phyloP scores from a whole-genome alignment of 768 basidiomycete species.

The Rhodocollybia butyracea region DNA sequence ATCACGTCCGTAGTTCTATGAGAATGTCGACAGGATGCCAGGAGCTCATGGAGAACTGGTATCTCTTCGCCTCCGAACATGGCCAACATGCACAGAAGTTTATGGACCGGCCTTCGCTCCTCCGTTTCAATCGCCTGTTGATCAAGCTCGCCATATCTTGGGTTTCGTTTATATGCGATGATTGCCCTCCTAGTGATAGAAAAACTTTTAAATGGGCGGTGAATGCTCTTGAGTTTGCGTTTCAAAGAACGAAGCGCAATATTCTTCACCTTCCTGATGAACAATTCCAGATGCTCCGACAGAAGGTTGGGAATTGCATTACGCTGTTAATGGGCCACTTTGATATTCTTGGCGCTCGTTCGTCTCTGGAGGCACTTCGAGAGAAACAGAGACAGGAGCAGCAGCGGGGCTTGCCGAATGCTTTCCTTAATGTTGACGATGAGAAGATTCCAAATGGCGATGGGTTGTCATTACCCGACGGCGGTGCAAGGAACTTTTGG shows the following conservation, averaged over 20 bases:
- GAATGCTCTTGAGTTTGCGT: constrained; percentile 89
- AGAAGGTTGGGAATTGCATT: constrained; percentile 95
- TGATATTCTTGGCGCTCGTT: constrained; percentile 94
- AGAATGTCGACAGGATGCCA: constrained; percentile 62
- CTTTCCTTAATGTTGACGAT: constrained; percentile 47
- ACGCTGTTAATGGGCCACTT: constrained; percentile 96
- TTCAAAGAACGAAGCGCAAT: constrained; percentile 82
- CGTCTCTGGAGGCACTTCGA: constrained; percentile 80
- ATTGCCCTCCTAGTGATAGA: constrained; percentile 93
- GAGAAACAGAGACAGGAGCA: constrained; percentile 81
- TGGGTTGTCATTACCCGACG: constrained; percentile 42
- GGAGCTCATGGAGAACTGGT: constrained; percentile 92
- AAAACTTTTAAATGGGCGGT: constrained; percentile 99
- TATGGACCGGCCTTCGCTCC: constrained; percentile 70
- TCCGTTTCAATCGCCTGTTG: constrained; percentile 79
- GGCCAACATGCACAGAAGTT: constrained; percentile 86
- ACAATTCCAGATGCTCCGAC: constrained; percentile 87
- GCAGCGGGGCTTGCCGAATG: constrained; percentile 41
- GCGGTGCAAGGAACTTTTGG: constrained; percentile 72
- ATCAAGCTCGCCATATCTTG: constrained; percentile 93
- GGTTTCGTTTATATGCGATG: constrained; percentile 98
- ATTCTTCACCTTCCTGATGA: constrained; percentile 85
- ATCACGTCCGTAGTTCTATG: constrained; percentile 74
- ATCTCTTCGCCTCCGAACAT: constrained; percentile 93
- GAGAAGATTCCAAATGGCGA: constrained; percentile 28